These are phyloP conservation scores for Candida chilensis DNA, from an alignment of 805 yeast species.

Conservation along the genomic window DNA sequence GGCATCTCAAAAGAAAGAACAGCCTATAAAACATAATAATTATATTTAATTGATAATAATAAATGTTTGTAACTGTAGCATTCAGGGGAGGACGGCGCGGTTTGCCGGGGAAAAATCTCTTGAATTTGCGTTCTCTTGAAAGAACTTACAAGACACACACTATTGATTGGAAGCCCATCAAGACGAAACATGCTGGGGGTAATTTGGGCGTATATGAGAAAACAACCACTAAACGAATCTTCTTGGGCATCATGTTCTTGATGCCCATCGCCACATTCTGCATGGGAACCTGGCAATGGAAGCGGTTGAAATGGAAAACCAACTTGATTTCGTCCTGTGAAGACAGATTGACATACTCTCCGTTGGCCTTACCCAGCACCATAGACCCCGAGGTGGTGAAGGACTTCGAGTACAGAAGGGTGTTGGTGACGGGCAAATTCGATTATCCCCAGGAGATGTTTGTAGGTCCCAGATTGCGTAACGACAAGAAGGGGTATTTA, in stretches of 20 bases:
- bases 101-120: too few species aligned
- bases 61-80: too few species aligned
- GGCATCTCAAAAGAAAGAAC: too few species aligned
- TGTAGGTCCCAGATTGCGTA: slow-evolving; percentile 80
- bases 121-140: too few species aligned
- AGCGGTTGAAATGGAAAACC: slow-evolving; percentile 81
- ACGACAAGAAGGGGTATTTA: slow-evolving; percentile 63
- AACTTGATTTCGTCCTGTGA: slow-evolving; percentile 76
- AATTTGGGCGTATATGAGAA: neutral
- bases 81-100: too few species aligned
- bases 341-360: slow-evolving; percentile 65
- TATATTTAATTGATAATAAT: too few species aligned
- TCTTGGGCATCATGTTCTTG: slow-evolving; percentile 42
- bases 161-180: slow-evolving; percentile 80
- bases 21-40: too few species aligned
- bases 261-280: slow-evolving; percentile 86
- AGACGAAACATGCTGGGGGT: slow-evolving; percentile 18
- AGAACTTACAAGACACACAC: slow-evolving; percentile 69
- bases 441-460: slow-evolving; percentile 82
- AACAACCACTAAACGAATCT: slow-evolving; percentile 21
- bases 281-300: slow-evolving; percentile 90
- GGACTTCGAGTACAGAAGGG: slow-evolving; percentile 77
- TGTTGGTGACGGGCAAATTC: slow-evolving; percentile 67
- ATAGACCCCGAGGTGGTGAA: slow-evolving; percentile 55
- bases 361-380: slow-evolving; percentile 63